Conservation (phyloP, 2,329 filamentous ascomycete species). For the Pestalotiopsis sp. region DNA sequence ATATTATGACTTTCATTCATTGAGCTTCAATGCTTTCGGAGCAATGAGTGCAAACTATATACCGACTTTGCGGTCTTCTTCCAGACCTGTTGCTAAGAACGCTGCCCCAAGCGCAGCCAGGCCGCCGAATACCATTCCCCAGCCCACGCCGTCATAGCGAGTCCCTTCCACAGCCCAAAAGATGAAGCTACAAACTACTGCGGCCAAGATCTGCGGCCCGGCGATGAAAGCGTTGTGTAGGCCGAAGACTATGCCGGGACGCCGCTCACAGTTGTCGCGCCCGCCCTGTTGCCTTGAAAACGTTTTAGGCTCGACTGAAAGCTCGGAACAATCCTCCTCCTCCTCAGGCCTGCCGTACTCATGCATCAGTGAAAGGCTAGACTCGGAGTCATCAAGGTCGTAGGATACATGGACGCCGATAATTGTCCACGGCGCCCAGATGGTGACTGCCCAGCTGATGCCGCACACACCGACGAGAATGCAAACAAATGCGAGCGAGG, state of each 20-base stretch:
- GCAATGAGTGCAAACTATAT: too few relatives aligned
- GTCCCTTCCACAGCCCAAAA: slow-evolving; percentile 34
- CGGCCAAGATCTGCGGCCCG: not conserved
- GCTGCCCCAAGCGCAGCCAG: not conserved
- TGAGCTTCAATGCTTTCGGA: too few relatives aligned
- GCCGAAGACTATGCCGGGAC: not conserved
- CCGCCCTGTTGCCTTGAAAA: not conserved
- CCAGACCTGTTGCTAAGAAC: not conserved
- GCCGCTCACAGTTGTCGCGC: not conserved
- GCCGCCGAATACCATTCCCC: not conserved
- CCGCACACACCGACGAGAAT: slow-evolving; percentile 1
- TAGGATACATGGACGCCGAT: not conserved
- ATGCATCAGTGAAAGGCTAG: not conserved
- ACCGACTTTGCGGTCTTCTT: not conserved
- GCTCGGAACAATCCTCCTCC: not conserved
- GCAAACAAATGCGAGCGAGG: not conserved
- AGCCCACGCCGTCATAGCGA: not conserved
- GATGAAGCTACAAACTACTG: slow-evolving; percentile 22
- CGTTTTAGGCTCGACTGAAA: not conserved
- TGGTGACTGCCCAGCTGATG: slow-evolving; percentile 7
- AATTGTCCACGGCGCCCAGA: slow-evolving; percentile 1
- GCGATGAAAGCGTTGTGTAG: not conserved
- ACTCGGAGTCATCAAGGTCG: not conserved
- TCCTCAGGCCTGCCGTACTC: not conserved
- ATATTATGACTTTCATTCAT: too few relatives aligned